Evolutionary conservation across 805 yeast species (phyloP).

Genomic region (Metschnikowia aberdeeniae): DNA sequence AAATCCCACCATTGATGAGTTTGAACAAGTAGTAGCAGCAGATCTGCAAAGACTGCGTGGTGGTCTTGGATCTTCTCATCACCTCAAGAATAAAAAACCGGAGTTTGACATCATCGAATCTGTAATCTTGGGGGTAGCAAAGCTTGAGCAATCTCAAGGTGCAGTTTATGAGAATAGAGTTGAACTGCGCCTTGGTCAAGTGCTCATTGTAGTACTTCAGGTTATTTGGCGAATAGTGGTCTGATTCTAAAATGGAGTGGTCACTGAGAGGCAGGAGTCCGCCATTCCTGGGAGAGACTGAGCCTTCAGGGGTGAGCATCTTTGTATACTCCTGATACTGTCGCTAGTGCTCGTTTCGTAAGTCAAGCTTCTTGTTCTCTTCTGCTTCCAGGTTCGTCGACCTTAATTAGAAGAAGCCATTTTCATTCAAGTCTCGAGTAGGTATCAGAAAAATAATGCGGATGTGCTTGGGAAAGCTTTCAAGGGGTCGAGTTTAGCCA

Average conservation of each 20-base stretch:
- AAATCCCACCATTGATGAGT: constrained; percentile 26
- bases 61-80: constrained; percentile 51
- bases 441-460: background rate
- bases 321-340: background rate
- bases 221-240: constrained; percentile 31
- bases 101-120: constrained; percentile 17
- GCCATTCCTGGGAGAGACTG: constrained; percentile 12
- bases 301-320: constrained; percentile 15
- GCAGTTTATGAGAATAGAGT: constrained; percentile 35
- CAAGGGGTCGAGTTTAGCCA: constrained; percentile 2
- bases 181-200: constrained; percentile 39
- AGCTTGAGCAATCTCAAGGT: constrained; percentile 34
- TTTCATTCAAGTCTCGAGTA: background rate
- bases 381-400: constrained; percentile 1
- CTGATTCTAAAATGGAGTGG: constrained; percentile 11
- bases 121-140: constrained; percentile 19
- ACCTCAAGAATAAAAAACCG: constrained; percentile 39
- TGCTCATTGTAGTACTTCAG: constrained; percentile 37
- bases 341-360: background rate
- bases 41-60: constrained; percentile 59
- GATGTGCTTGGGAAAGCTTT: background rate
- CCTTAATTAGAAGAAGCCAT: constrained; percentile 8
- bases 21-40: constrained; percentile 62
- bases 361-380: constrained; percentile 1
- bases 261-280: constrained; percentile 7